Percentiles rank a stretch among this genome's conserved stretches.
Conservation (phyloP, 1,284 basidiomycete species). For the Apiotrichum sp. region DNA sequence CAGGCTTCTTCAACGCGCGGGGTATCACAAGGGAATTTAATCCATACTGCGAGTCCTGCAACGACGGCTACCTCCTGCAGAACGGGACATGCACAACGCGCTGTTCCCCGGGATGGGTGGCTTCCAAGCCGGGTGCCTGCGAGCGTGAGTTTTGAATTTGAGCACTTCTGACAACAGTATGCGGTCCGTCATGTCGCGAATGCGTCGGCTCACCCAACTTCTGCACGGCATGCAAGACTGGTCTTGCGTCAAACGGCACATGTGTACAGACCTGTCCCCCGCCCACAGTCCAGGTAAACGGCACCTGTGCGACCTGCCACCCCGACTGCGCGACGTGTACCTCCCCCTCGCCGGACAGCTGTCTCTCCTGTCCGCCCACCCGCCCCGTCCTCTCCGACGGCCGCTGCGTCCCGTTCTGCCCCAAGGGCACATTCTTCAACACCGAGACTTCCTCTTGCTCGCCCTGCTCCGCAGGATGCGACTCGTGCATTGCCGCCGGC, state of each 20-base stretch:
- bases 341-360: slow-evolving; percentile 18
- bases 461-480: slow-evolving; percentile 39
- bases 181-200: background rate
- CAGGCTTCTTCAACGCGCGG: slow-evolving; percentile 28
- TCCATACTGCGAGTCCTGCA: slow-evolving; percentile 40
- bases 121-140: slow-evolving; percentile 1
- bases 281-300: slow-evolving; percentile 28
- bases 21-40: slow-evolving; percentile 16
- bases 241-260: slow-evolving; percentile 36
- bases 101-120: slow-evolving; percentile 37
- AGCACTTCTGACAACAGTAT: background rate
- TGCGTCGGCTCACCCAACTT: slow-evolving; percentile 20
- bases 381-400: slow-evolving; percentile 40
- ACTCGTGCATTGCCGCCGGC: slow-evolving; percentile 27
- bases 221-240: slow-evolving; percentile 38
- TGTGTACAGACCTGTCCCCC: slow-evolving; percentile 44
- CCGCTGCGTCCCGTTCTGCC: slow-evolving; percentile 43
- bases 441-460: slow-evolving; percentile 25
- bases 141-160: background rate
- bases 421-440: slow-evolving; percentile 37
- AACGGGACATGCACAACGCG: slow-evolving; percentile 35
- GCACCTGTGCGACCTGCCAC: slow-evolving; percentile 43
- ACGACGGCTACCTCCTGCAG: slow-evolving; percentile 46
- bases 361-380: slow-evolving; percentile 38
- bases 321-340: slow-evolving; percentile 46